Evolutionary conservation across 495 filamentous ascomycete genomes (phyloP).

Genomic region (Trichocladium antarcticum): DNA sequence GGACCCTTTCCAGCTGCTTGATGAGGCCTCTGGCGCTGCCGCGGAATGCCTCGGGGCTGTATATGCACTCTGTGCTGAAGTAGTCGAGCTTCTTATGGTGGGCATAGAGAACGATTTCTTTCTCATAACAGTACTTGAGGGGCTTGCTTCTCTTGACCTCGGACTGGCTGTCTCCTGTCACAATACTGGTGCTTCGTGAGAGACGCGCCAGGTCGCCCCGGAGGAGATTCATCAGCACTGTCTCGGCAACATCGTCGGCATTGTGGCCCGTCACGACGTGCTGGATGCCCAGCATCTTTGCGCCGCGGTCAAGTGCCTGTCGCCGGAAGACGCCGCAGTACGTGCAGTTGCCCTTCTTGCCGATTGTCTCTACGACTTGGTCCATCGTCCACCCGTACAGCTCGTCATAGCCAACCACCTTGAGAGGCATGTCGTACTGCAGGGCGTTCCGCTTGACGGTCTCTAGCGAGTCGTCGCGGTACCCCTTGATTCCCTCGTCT

Average conservation of each 20-base stretch:
- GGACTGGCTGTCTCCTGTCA: slow-evolving; percentile 62
- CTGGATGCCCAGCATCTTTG: slow-evolving; percentile 72
- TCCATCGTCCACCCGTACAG: slow-evolving; percentile 99
- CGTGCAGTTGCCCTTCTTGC: slow-evolving; percentile 98
- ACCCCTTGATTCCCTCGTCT: slow-evolving; percentile 94
- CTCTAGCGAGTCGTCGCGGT: slow-evolving; percentile 88
- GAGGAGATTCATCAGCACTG: slow-evolving; percentile 92
- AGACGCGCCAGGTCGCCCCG: slow-evolving; percentile 82
- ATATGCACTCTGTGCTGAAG: slow-evolving; percentile 96
- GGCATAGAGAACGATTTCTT: slow-evolving; percentile 96
- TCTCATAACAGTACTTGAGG: slow-evolving; percentile 96
- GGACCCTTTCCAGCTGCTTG: slow-evolving; percentile 85
- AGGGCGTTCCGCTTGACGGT: slow-evolving; percentile 88
- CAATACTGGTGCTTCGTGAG: slow-evolving; percentile 80
- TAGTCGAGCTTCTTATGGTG: slow-evolving; percentile 95
- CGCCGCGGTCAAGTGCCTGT: slow-evolving; percentile 88
- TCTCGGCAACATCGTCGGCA: slow-evolving; percentile 97
- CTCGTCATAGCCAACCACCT: slow-evolving; percentile 86
- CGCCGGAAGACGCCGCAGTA: slow-evolving; percentile 95
- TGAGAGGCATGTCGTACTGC: slow-evolving; percentile 82
- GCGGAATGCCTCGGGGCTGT: slow-evolving; percentile 95
- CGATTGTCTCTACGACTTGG: slow-evolving; percentile 87
- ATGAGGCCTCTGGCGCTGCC: slow-evolving; percentile 84
- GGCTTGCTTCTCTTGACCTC: slow-evolving; percentile 90
- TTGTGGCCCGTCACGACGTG: slow-evolving; percentile 98